Evolutionary conservation across 164 flowering plant species (phyloP).

Genomic region (Liquidambar formosana): DNA sequence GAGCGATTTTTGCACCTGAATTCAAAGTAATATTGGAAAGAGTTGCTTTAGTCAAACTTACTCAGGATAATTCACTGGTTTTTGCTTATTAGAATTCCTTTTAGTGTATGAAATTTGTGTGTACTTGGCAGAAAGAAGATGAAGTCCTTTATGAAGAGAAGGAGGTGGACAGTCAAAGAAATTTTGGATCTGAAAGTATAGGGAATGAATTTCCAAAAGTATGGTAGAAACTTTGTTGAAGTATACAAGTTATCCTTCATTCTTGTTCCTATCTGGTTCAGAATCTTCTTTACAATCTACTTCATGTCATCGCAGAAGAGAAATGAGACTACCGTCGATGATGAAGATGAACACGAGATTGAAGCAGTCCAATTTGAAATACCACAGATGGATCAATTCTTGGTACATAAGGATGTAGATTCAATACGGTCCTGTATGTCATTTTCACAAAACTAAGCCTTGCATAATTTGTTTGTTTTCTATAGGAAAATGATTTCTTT

Average conservation of each 20-base stretch:
- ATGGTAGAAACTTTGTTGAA: not conserved
- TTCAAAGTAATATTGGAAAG: too few species aligned
- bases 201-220: slow-evolving; percentile 12
- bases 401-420: slow-evolving; percentile 29
- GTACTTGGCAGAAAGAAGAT: slow-evolving; percentile 11
- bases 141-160: slow-evolving; percentile 11
- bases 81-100: not conserved
- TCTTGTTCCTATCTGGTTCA: not conserved
- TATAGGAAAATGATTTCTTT: slow-evolving; percentile 34
- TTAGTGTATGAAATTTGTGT: not conserved
- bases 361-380: slow-evolving; percentile 51
- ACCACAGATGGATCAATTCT: slow-evolving; percentile 46
- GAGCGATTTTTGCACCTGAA: too few species aligned
- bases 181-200: slow-evolving; percentile 7
- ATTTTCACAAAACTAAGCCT: too few species aligned
- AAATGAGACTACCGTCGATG: slow-evolving; percentile 16
- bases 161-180: slow-evolving; percentile 5
- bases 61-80: too few species aligned
- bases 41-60: too few species aligned
- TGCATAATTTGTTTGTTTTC: slow-evolving; percentile 2
- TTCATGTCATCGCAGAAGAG: slow-evolving; percentile 32
- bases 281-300: not conserved
- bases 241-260: too few species aligned
- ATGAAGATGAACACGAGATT: slow-evolving; percentile 12
- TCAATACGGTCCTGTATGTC: not conserved